Conservation (phyloP, 495 filamentous ascomycete species). For the Xylaria intraflava region DNA sequence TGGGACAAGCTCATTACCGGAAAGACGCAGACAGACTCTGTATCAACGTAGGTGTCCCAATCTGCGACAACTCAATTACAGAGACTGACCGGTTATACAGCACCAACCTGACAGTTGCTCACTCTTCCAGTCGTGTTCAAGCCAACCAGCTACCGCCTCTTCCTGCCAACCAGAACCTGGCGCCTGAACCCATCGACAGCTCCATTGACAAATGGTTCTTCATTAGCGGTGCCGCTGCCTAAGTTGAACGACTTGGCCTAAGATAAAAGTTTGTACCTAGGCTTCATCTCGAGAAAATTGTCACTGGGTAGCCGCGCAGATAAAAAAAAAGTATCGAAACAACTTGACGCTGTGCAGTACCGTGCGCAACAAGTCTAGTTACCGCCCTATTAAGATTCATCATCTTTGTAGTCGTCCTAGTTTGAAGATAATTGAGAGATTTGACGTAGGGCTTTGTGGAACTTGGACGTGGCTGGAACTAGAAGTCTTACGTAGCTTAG, state of each 20-base stretch:
- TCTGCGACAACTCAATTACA: background rate
- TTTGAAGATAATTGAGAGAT: no score
- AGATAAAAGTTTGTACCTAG: slow-evolving; percentile 17
- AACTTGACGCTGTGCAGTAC: no score
- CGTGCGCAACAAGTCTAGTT: background rate
- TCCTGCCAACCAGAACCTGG: slow-evolving; percentile 66
- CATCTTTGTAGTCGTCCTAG: no score
- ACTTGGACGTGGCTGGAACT: background rate
- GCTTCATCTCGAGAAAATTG: background rate
- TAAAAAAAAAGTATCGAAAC: no score
- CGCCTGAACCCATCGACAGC: slow-evolving; percentile 83
- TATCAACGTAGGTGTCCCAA: slow-evolving; percentile 68
- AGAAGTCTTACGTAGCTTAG: background rate
- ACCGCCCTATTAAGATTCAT: background rate
- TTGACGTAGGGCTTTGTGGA: background rate
- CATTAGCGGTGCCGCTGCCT: slow-evolving; percentile 94
- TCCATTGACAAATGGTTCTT: slow-evolving; percentile 99
- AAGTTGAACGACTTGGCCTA: slow-evolving; percentile 26
- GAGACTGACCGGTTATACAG: slow-evolving; percentile 43
- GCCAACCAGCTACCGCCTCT: slow-evolving; percentile 61
- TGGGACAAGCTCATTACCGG: slow-evolving; percentile 94
- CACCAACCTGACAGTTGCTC: slow-evolving; percentile 67
- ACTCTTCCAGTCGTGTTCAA: slow-evolving; percentile 62
- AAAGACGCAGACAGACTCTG: slow-evolving; percentile 66
- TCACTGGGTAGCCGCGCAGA: background rate